Evolutionary conservation across 179 eudicot genomes (phyloP), one percentile per base, ranked within the genome.

Genomic region (Beta lomatogona): DNA sequence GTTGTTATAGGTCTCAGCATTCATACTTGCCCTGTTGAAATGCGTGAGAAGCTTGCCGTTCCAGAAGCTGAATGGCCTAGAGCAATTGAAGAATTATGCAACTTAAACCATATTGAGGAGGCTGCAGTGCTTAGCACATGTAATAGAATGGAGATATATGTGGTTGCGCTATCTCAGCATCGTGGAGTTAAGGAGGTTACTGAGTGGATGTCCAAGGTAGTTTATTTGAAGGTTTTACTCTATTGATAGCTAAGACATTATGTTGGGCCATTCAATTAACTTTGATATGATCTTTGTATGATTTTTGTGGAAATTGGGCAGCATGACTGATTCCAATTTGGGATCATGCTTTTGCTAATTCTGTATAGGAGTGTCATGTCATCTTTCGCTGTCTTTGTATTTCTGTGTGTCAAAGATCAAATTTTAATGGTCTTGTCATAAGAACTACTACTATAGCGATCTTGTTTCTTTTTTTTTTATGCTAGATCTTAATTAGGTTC

Each of bases 21-120:
- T 46, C 90, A 88, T 61, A 83, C 88, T 41, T 80, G 87, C 58
- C 90, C 90, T 11, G 88, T 88, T 3, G 90, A 88, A 60, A 84
- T 82, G 82, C 90, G 90, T 44, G 90, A 88, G 64, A 88, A 88
- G 79, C 90, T 88, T 76, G 90, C 90, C n/a, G 83, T 88, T 73
- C 90, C 90, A 11, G 88, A 88, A 82, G 90, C 90, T 7, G 90
- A 88, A 59, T 88, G 90, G 90, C 90, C 90, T 57, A 84, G 90
- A 11, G 90, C 90, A 10, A 88, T 88, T 58, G 87, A 88, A 74
- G 90, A 88, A 67, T 73, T 88, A 19, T 88, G 90, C 73, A 88
- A 82, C 66, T 80, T 88, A 31, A 88, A 88, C 79, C 90, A 88
- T 80, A 88, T 88, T 73, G 90, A 88, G 83, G 90, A 88, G 71